A percentile compares a stretch with the other conserved stretches of the same genome.
phyloP scores from a whole-genome alignment of 192 early-diverging fungal species.

The Backusella psychrophila region DNA sequence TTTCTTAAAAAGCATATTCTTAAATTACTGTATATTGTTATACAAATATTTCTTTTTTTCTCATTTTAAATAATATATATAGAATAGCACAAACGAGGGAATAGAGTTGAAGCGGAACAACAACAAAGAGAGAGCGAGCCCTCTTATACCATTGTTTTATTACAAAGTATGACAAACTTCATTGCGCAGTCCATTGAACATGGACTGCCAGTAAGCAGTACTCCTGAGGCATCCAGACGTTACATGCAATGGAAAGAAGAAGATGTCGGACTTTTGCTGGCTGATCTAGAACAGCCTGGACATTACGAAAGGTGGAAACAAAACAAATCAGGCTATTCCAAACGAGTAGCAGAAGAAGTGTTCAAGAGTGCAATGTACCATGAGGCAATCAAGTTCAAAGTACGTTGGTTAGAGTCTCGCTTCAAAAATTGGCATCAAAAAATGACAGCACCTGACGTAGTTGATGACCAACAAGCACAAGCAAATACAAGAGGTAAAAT shows the following conservation, averaged over 20 bases:
- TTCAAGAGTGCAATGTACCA: slow-evolving; percentile 18
- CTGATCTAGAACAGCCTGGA: slow-evolving; percentile 16
- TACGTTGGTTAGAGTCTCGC: slow-evolving; percentile 24
- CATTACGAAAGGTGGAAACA: slow-evolving; percentile 23
- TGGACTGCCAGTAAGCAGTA: neutral
- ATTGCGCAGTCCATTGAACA: neutral
- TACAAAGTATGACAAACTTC: neutral
- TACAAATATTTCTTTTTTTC: too few species aligned
- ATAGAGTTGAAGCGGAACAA: neutral
- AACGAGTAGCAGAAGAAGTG: slow-evolving; percentile 17
- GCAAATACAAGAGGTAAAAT: neutral
- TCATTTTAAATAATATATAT: too few species aligned
- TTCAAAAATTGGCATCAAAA: slow-evolving; percentile 10
- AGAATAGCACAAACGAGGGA: too few species aligned
- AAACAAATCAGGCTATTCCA: slow-evolving; percentile 23
- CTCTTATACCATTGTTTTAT: neutral
- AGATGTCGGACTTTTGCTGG: slow-evolving; percentile 14
- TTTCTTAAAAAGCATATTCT: neutral
- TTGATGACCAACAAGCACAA: neutral
- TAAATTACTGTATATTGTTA: neutral
- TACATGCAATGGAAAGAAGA: slow-evolving; percentile 28
- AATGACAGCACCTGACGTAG: neutral
- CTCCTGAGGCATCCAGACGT: slow-evolving; percentile 8
- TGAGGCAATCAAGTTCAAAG: slow-evolving; percentile 29
- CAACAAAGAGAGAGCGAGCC: neutral